Percentiles rank a stretch among this genome's conserved stretches.
Evolutionary conservation across 345 rosid species (phyloP).

Genomic region (Syzygium aqueum): DNA sequence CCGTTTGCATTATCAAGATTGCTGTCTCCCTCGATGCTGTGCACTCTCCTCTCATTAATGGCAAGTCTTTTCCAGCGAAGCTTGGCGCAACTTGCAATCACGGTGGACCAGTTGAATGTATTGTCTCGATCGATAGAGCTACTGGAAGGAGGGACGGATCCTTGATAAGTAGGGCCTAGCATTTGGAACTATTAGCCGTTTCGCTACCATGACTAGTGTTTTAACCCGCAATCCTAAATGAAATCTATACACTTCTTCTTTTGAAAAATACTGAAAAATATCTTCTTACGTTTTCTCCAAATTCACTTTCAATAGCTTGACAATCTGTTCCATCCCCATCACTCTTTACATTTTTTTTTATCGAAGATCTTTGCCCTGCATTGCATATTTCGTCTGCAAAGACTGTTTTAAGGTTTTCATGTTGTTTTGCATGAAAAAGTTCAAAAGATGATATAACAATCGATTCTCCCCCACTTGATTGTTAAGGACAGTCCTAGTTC

Average conservation of each 20-base stretch:
- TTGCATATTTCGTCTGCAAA: too few relatives aligned
- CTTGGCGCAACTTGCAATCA: too few relatives aligned
- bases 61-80: background rate
- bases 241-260: background rate
- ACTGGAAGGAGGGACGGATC: too few relatives aligned
- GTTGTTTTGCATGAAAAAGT: background rate
- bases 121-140: too few relatives aligned
- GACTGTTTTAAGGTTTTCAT: background rate
- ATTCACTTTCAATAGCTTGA: background rate
- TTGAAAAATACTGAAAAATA: background rate
- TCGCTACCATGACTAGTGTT: background rate
- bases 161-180: too few relatives aligned
- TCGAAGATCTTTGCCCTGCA: too few relatives aligned
- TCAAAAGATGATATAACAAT: too few relatives aligned
- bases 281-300: background rate
- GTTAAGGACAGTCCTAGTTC: background rate
- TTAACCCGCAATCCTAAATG: background rate
- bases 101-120: too few relatives aligned
- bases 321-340: background rate
- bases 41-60: background rate
- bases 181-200: background rate
- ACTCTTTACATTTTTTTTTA: background rate
- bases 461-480: background rate
- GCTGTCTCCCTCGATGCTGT: background rate
- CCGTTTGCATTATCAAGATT: background rate